These are phyloP conservation scores for Jatropha podagrica DNA, from an alignment of 441 rosid species.

Conservation along the genomic window DNA sequence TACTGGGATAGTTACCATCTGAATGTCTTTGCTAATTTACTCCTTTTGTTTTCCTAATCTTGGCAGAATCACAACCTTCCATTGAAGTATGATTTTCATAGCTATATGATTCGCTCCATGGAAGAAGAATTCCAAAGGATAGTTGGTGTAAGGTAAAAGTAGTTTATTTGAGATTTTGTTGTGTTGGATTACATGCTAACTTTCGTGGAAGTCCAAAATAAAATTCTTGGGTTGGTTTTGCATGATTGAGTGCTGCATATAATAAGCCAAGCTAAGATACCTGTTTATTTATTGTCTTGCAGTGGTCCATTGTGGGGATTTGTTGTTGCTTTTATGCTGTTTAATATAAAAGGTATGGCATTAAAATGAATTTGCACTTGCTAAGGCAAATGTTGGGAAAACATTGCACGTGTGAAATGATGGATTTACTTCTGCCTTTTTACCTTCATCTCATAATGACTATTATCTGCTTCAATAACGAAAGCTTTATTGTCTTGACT, in stretches of 20 bases:
- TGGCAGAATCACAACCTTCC: conserved; percentile 87
- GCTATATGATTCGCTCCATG: conserved; percentile 95
- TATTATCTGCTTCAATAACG: neutral
- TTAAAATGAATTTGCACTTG: conserved; percentile 1
- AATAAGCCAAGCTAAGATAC: conserved; percentile 24
- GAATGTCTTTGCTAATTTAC: neutral
- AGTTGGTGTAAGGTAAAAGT: conserved; percentile 75
- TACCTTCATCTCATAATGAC: neutral
- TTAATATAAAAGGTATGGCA: conserved; percentile 68
- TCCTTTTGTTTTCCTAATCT: neutral
- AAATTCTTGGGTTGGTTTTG: neutral
- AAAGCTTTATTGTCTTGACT: neutral
- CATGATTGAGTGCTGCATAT: conserved; percentile 8
- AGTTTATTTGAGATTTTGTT: neutral
- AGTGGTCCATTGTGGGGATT: conserved; percentile 92
- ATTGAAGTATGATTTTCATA: conserved; percentile 72
- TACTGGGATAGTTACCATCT: neutral
- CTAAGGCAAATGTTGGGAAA: neutral
- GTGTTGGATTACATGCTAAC: conserved; percentile 1
- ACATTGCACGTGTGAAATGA: neutral
- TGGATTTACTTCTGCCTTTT: conserved; percentile 11
- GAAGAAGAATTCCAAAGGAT: conserved; percentile 93
- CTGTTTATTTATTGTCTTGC: conserved; percentile 37
- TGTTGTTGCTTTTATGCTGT: conserved; percentile 90
- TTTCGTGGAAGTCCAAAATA: conserved; percentile 2